These are phyloP conservation scores for Backusella sp. DNA, from an alignment of 192 early-diverging fungal genomes.

Conservation along the genomic window DNA sequence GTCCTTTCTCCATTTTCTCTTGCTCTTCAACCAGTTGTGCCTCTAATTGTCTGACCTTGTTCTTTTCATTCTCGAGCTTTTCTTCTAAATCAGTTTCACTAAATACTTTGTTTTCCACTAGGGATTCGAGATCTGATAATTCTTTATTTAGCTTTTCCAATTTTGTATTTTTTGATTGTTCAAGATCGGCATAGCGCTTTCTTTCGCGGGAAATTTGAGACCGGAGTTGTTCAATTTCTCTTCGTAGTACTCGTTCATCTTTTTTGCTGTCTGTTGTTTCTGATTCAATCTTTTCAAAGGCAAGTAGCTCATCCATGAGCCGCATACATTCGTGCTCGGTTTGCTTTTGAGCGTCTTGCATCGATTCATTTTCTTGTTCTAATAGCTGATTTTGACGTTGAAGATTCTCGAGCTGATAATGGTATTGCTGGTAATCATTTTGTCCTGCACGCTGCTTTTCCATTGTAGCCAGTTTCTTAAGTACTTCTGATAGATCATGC, in stretches of 20 bases:
- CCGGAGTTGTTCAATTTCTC: conserved; percentile 12
- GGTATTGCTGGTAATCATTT: background rate
- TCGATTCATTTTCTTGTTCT: conserved; percentile 48
- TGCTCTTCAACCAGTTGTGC: conserved; percentile 34
- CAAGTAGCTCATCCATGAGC: conserved; percentile 72
- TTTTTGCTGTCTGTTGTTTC: background rate
- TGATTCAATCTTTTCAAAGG: conserved; percentile 47
- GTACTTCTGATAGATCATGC: background rate
- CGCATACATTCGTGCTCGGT: conserved; percentile 73
- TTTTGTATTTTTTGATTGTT: conserved; percentile 60
- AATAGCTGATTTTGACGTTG: conserved; percentile 39
- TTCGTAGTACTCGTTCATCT: no score
- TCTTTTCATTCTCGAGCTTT: conserved; percentile 45
- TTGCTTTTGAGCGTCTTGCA: conserved; percentile 60
- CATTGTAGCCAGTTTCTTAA: conserved; percentile 5
- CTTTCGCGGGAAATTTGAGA: conserved; percentile 50
- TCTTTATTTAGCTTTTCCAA: conserved; percentile 62
- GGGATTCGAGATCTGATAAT: conserved; percentile 58
- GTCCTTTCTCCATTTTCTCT: background rate
- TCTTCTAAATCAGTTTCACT: conserved; percentile 67
- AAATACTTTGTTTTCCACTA: conserved; percentile 77
- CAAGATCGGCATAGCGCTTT: conserved; percentile 54
- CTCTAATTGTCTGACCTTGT: conserved; percentile 40
- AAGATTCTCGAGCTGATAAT: background rate
- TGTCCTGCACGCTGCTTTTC: conserved; percentile 3